Evolutionary conservation across 768 basidiomycete species (phyloP).

Genomic region (Tephrocybe sp.): DNA sequence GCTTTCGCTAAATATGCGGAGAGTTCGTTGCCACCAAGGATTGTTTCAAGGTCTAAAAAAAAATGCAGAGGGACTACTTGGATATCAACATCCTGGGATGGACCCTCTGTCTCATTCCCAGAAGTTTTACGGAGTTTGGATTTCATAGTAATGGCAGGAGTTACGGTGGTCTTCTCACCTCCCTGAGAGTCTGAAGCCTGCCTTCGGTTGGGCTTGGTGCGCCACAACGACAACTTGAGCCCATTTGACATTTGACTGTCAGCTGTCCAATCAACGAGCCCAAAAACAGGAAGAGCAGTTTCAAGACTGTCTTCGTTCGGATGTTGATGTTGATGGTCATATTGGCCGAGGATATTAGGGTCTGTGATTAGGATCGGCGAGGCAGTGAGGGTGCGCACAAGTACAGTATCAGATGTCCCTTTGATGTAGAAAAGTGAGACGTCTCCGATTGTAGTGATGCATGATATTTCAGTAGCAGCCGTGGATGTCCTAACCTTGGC

Average conservation of each 20-base stretch:
- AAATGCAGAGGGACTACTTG: slow-evolving; percentile 64
- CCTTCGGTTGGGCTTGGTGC: slow-evolving; percentile 37
- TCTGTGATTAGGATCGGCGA: slow-evolving; percentile 77
- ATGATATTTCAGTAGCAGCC: neutral
- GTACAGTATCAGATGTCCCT: slow-evolving; percentile 1
- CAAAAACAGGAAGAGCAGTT: slow-evolving; percentile 50
- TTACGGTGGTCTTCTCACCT: neutral
- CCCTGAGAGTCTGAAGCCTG: slow-evolving; percentile 12
- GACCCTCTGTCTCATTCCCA: neutral
- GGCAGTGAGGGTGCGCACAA: slow-evolving; percentile 28
- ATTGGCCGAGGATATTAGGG: slow-evolving; percentile 58
- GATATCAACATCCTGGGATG: slow-evolving; percentile 32
- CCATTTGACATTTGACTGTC: slow-evolving; percentile 35
- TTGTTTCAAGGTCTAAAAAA: slow-evolving; percentile 64
- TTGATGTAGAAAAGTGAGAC: slow-evolving; percentile 57
- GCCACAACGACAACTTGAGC: slow-evolving; percentile 63
- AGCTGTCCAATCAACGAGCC: slow-evolving; percentile 62
- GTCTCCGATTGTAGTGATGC: slow-evolving; percentile 29
- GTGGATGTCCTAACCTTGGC: neutral
- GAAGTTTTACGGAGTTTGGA: neutral
- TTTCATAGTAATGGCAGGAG: slow-evolving; percentile 8
- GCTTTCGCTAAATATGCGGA: slow-evolving; percentile 48
- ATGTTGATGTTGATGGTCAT: slow-evolving; percentile 41
- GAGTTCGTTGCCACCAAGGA: slow-evolving; percentile 35
- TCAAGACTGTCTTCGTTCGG: slow-evolving; percentile 27